Base-by-base conservation (phyloP, 2,329 filamentous ascomycete species). In the Aspergillus sp. region DNA sequence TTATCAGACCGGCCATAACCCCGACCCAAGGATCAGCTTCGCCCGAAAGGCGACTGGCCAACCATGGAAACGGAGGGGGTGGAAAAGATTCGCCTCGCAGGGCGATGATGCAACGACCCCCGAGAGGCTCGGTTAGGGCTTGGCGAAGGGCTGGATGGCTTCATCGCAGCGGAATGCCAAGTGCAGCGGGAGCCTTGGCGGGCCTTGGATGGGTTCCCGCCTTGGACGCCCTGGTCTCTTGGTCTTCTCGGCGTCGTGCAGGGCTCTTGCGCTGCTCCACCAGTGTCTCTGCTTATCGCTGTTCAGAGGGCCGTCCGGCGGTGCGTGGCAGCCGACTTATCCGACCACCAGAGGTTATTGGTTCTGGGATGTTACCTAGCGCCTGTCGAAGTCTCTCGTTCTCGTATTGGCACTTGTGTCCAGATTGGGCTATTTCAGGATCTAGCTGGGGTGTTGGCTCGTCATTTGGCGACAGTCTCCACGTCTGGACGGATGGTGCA, bases 131-230 rank as follows among this genome's bases (percentile, higher is more conserved):
- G 19, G 34, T 23, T 20, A 36, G 10, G 4, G 13, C 54, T 56
- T 34, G 23, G 31, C 17, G 14, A 7, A 16, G 20, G 3, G 2
- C 19, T 58, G 49, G 57, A 56, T 60, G 45, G 56, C 20, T 10
- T 17, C 42, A 42, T 40, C 31, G 55, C 52, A 50, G 57, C 58
- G 58, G 58, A 60, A 54, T 47, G 58, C 58, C 60, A 61, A 62
- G 57, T 4, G 17, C 45, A 51, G 57, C 50, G 53, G 55, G 58
- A 58, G 52, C n/a, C 60, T 61, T 61, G 60, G 58, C 58, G 13
- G 29, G 32, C 47, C 45, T 52, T 41, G 53, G 38, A 13, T 25
- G 41, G 52, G 45, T 52, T 46, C 48, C 50, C 50, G 49, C 58
- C 50, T 47, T 16, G 25, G 40, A 38, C 41, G 21, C 42, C 40